Evolutionary conservation across 495 filamentous ascomycete species (phyloP).

Genomic region (Aspergillus ostianus): DNA sequence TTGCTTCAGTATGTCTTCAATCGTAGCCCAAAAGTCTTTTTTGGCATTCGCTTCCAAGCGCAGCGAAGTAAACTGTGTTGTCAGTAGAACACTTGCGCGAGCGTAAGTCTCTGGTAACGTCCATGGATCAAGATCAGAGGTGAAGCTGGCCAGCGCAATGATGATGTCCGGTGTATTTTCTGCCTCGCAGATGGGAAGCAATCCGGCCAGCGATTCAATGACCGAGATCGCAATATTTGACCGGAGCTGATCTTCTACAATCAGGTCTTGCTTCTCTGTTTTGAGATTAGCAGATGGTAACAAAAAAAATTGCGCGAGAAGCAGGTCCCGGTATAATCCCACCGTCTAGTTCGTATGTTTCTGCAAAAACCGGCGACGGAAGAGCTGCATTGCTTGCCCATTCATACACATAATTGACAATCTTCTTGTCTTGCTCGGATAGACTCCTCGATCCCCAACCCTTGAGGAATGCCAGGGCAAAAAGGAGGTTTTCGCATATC

Average conservation of each 20-base stretch:
- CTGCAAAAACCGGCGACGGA: constrained; percentile 35
- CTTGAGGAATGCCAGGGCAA: constrained; percentile 27
- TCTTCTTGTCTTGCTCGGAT: constrained; percentile 25
- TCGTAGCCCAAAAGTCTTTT: constrained; percentile 40
- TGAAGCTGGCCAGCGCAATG: constrained; percentile 46
- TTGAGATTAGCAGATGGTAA: constrained; percentile 4
- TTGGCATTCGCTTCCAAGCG: background rate
- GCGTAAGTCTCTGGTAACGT: constrained; percentile 33
- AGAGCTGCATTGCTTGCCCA: constrained; percentile 37
- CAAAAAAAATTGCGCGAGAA: background rate
- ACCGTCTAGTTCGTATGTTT: constrained; percentile 25
- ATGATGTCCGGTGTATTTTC: constrained; percentile 25
- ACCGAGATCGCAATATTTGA: constrained; percentile 32
- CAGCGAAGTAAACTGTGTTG: constrained; percentile 27
- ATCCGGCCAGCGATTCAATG: constrained; percentile 20
- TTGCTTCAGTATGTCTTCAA: constrained; percentile 53
- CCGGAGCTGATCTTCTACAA: constrained; percentile 24
- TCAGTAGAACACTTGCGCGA: constrained; percentile 40
- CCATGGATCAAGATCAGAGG: constrained; percentile 54
- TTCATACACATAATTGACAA: constrained; percentile 29
- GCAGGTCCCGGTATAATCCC: constrained; percentile 6
- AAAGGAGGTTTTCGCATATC: constrained; percentile 33
- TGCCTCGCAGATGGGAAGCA: constrained; percentile 21
- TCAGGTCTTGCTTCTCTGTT: constrained; percentile 18
- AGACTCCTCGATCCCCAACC: constrained; percentile 17